phyloP scores from a whole-genome alignment of 2,329 filamentous ascomycete genomes.

The Xylaria sp. region DNA sequence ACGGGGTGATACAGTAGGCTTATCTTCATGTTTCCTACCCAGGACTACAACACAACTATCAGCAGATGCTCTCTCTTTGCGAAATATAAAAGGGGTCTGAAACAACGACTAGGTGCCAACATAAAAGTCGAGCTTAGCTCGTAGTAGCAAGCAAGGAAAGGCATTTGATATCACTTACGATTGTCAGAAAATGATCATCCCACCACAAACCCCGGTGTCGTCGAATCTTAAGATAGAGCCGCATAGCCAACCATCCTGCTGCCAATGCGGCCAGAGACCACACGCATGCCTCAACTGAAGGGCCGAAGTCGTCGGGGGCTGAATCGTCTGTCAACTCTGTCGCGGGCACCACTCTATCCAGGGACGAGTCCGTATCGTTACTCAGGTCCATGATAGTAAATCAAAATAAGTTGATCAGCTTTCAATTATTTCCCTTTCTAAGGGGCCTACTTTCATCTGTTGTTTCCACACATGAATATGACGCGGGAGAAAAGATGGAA shows the following conservation, averaged over 20 bases:
- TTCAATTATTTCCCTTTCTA: constrained; percentile 3
- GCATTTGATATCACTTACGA: constrained; percentile 13
- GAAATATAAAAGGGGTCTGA: not conserved
- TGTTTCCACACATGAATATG: not conserved
- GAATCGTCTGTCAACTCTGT: constrained; percentile 12
- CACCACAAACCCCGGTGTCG: constrained; percentile 45
- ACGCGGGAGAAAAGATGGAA: constrained; percentile 6
- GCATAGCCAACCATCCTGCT: constrained; percentile 30
- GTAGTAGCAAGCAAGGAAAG: not conserved
- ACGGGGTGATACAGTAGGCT: not conserved
- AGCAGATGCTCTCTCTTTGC: not conserved
- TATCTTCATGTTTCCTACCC: constrained; percentile 34
- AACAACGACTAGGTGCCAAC: not conserved
- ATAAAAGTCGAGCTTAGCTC: not conserved
- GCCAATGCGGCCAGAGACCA: constrained; percentile 34
- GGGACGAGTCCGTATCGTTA: not conserved
- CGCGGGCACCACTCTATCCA: constrained; percentile 16
- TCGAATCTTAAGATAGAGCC: constrained; percentile 43
- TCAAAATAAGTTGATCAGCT: not conserved
- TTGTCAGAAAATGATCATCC: constrained; percentile 48
- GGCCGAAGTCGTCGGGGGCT: constrained; percentile 25
- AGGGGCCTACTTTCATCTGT: not conserved
- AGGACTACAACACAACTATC: constrained; percentile 34
- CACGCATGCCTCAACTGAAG: constrained; percentile 30
- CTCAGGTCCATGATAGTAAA: constrained; percentile 12